Evolutionary conservation across 2,329 filamentous ascomycete species (phyloP).

Genomic region (Epichloe bromicola): DNA sequence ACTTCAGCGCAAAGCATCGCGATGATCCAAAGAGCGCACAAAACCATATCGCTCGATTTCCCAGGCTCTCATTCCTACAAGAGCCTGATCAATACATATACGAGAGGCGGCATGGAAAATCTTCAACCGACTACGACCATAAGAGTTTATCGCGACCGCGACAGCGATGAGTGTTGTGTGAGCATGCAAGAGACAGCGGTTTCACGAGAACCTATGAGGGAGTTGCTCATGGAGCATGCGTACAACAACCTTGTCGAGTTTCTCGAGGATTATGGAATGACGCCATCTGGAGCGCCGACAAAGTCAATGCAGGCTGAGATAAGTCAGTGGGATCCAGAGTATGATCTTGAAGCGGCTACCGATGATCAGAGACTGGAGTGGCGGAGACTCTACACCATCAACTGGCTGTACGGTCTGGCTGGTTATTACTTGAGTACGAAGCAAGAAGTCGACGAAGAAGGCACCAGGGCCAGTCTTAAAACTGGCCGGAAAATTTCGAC

Average conservation of each 20-base stretch:
- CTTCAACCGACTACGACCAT: constrained; percentile 8
- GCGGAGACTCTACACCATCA: constrained; percentile 35
- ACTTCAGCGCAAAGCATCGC: not conserved
- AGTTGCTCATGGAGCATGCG: constrained; percentile 29
- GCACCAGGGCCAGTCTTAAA: not conserved
- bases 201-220: constrained; percentile 23
- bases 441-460: not conserved
- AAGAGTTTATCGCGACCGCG: not conserved
- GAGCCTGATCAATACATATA: constrained; percentile 27
- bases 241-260: constrained; percentile 32
- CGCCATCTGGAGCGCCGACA: constrained; percentile 31
- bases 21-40: constrained; percentile 25
- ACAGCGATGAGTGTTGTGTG: not conserved
- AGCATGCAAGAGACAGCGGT: not conserved
- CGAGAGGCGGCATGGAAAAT: constrained; percentile 21
- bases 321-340: constrained; percentile 26
- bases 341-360: constrained; percentile 25
- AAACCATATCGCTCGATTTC: constrained; percentile 31
- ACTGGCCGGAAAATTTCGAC: not conserved
- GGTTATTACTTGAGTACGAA: constrained; percentile 25
- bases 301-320: constrained; percentile 27
- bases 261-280: constrained; percentile 30
- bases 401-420: constrained; percentile 39
- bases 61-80: constrained; percentile 31
- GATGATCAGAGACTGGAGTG: constrained; percentile 28